phyloP scores from a whole-genome alignment of 2,329 filamentous ascomycete genomes.

The Ophiostoma perfectum region DNA sequence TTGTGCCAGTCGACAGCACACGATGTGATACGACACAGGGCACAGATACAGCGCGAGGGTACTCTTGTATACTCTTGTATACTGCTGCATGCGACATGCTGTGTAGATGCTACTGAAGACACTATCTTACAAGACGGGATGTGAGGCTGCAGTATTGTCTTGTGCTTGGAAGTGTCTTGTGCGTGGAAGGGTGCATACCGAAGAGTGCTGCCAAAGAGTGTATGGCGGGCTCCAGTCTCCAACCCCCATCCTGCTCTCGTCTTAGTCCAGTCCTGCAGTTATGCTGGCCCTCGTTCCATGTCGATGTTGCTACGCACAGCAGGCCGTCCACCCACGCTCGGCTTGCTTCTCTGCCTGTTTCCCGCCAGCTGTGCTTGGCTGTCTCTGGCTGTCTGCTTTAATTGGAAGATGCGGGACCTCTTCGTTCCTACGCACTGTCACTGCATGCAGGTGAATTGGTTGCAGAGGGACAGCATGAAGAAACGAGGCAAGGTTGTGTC shows the following conservation, averaged over 20 bases:
- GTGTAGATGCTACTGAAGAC: too few species aligned
- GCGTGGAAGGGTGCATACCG: neutral
- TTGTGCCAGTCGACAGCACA: neutral
- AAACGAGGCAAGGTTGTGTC: too few species aligned
- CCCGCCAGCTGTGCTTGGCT: neutral
- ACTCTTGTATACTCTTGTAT: too few species aligned
- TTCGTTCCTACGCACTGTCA: neutral
- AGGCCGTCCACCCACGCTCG: too few species aligned
- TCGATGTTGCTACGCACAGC: neutral
- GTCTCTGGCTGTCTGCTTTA: neutral
- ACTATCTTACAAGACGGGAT: neutral
- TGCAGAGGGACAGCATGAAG: slow-evolving; percentile 3
- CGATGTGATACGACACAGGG: neutral
- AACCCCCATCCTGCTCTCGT: too few species aligned
- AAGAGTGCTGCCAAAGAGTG: too few species aligned
- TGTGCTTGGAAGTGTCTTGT: neutral
- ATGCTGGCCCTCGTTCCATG: neutral
- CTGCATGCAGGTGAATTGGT: neutral
- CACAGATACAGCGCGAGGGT: too few species aligned
- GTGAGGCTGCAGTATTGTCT: neutral
- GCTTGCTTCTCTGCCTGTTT: neutral
- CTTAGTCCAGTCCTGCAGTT: too few species aligned
- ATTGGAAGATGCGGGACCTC: neutral
- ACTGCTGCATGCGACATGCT: too few species aligned
- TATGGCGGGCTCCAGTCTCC: too few species aligned